A percentile compares a stretch with the other conserved stretches of the same genome.
Conservation (phyloP, 2,329 filamentous ascomycete genomes). For the Juglanconis sp. region DNA sequence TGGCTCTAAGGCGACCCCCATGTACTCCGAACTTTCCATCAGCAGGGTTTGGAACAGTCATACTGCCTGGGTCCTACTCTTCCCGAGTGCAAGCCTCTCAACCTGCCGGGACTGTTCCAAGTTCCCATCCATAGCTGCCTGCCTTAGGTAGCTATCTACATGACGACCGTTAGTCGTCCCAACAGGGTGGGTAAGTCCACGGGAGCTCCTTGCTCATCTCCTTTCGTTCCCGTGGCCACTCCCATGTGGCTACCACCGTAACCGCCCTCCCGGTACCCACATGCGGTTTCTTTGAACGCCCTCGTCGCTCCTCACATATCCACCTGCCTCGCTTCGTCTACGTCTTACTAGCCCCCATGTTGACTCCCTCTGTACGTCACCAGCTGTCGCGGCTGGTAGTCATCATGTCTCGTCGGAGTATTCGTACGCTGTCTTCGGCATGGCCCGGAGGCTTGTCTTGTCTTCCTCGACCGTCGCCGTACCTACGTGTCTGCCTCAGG, state of each 20-base stretch:
- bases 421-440: slow-evolving; percentile 2
- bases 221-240: slow-evolving; percentile 2
- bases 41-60: slow-evolving; percentile 3
- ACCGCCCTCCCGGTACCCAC: slow-evolving; percentile 2
- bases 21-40: not conserved
- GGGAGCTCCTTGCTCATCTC: slow-evolving; percentile 1
- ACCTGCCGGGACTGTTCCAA: not conserved
- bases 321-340: not conserved
- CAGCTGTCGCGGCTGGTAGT: slow-evolving; percentile 17
- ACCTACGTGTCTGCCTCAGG: slow-evolving; percentile 11
- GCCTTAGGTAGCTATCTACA: slow-evolving; percentile 7
- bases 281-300: not conserved
- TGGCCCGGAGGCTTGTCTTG: slow-evolving; percentile 6
- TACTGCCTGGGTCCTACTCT: not conserved
- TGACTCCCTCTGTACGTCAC: slow-evolving; percentile 12
- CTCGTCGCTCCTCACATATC: not conserved
- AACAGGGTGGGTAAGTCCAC: not conserved
- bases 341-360: not conserved
- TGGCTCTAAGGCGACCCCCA: slow-evolving; percentile 4
- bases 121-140: slow-evolving; percentile 10
- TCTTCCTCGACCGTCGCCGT: not conserved
- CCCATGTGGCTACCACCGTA: slow-evolving; percentile 10
- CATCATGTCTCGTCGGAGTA: slow-evolving; percentile 15
- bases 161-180: slow-evolving; percentile 1
- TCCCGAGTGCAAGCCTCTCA: not conserved